Base-by-base conservation (phyloP, 768 basidiomycete genomes). In the Lyophyllum semitale region DNA sequence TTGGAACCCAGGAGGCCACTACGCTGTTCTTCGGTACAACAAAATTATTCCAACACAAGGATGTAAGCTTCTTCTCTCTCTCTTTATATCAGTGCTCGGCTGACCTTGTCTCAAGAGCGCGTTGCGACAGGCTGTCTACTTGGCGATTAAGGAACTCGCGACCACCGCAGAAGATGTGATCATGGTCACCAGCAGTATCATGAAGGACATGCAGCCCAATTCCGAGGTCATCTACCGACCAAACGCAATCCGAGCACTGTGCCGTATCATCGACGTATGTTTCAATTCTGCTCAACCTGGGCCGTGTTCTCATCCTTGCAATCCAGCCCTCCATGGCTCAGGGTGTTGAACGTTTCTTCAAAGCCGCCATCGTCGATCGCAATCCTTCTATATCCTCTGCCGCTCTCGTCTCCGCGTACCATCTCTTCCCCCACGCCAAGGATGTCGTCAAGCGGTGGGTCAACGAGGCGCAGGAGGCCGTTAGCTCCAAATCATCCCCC, bases 141-240 rank as follows among this genome's bases (percentile, higher is more conserved):
- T 99, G 56, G 91, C 96, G 48, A 98, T 99, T 77, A 99, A 98
- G 77, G 97, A 99, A 72, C 82, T 99, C 11, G 89, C 95, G 26
- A 87, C 84, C 32, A 89, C 90, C n/a, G 93, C 97, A 15, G 95
- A 99, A 72, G 96, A 98, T 78, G 94, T 98, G 26, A 97, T 99
- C 63, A 99, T 99, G 94, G 95, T 98, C 59, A 99, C 97, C 9
- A 92, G 89, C 71, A 97, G 94, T 66, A 98, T 99, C 71, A 97
- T 97, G 95, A 98, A 98, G 78, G 97, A 99, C 68, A 99, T 98
- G 94, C 97, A 99, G 66, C 91, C 95, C 51, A 98, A 97, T 69
- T 89, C 94, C 46, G 97, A 99, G 73, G 96, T 98, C 65, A 94
- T 99, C 58, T 99, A 99, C 73, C 83, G 97, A 51, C 93, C 97